phyloP scores from a whole-genome alignment of 176 grass and related monocot genomes.

The Aegilops sharonensis region DNA sequence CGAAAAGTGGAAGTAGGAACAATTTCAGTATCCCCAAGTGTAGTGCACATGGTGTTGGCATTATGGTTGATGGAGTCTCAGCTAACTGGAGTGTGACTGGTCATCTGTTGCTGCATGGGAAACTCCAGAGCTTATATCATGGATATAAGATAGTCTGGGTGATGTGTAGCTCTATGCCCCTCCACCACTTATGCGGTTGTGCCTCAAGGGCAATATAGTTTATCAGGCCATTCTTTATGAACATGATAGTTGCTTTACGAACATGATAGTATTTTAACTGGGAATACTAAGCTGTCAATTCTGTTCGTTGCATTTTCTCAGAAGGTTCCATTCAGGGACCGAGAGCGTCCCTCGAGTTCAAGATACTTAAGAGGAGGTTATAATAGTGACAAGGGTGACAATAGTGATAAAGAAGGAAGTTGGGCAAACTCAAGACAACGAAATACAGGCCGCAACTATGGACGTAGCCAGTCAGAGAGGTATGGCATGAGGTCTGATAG shows the following conservation, averaged over 20 bases:
- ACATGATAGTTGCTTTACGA: constrained; percentile 17
- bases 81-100: background rate
- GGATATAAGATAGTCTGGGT: constrained; percentile 3
- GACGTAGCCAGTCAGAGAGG: constrained; percentile 63
- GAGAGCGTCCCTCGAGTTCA: constrained; percentile 53
- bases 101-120: constrained; percentile 16
- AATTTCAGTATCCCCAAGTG: background rate
- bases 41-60: constrained; percentile 7
- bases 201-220: background rate
- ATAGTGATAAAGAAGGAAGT: constrained; percentile 68
- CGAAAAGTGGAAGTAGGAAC: background rate
- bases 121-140: constrained; percentile 15
- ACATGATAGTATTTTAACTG: constrained; percentile 21
- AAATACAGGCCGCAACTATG: constrained; percentile 49
- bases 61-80: constrained; percentile 19
- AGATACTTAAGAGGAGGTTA: constrained; percentile 82
- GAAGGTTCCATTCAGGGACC: constrained; percentile 65
- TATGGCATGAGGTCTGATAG: constrained; percentile 44
- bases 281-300: constrained; percentile 37
- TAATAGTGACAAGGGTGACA: constrained; percentile 52
- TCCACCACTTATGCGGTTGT: background rate
- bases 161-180: constrained; percentile 9
- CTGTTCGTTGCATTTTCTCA: constrained; percentile 33
- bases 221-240: constrained; percentile 13
- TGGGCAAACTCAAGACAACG: constrained; percentile 66